phyloP scores from a whole-genome alignment of 1,139 yeast genomes.

The Candida neerlandica region DNA sequence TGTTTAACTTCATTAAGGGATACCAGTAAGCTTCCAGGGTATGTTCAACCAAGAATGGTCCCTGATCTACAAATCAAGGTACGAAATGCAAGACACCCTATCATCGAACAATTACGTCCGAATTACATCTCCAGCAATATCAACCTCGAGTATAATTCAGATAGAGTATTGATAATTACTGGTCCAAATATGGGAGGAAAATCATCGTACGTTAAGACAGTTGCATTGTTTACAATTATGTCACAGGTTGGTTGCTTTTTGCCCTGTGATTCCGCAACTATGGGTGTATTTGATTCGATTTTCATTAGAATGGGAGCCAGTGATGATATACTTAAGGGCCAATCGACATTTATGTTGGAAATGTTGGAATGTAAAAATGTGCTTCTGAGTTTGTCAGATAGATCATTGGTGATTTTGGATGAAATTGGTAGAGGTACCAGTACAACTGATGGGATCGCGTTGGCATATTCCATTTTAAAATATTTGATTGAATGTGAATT shows the following conservation, averaged over 20 bases:
- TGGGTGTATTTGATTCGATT: slow-evolving; percentile 64
- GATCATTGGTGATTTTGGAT: slow-evolving; percentile 71
- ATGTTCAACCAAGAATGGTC: slow-evolving; percentile 57
- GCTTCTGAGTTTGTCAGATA: slow-evolving; percentile 42
- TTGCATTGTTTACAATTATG: slow-evolving; percentile 59
- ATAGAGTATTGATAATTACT: slow-evolving; percentile 63
- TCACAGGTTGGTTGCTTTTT: slow-evolving; percentile 52
- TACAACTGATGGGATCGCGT: slow-evolving; percentile 85
- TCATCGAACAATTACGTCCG: slow-evolving; percentile 58
- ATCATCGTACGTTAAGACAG: slow-evolving; percentile 66
- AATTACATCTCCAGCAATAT: slow-evolving; percentile 75
- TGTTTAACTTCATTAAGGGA: slow-evolving; percentile 74
- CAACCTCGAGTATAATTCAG: slow-evolving; percentile 41
- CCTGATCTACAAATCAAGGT: slow-evolving; percentile 54
- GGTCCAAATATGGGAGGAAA: slow-evolving; percentile 75
- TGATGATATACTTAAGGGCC: slow-evolving; percentile 67
- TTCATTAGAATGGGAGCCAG: slow-evolving; percentile 70
- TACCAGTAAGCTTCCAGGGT: slow-evolving; percentile 52
- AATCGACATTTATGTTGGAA: slow-evolving; percentile 79
- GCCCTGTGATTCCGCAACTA: slow-evolving; percentile 44
- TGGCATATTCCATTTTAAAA: slow-evolving; percentile 76
- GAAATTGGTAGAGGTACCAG: slow-evolving; percentile 91
- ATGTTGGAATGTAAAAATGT: slow-evolving; percentile 66
- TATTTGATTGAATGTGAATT: slow-evolving; percentile 52
- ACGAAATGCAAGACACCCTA: slow-evolving; percentile 73